Base-by-base conservation (phyloP, 2,329 filamentous ascomycete genomes). In the Gnomoniopsis sp. region DNA sequence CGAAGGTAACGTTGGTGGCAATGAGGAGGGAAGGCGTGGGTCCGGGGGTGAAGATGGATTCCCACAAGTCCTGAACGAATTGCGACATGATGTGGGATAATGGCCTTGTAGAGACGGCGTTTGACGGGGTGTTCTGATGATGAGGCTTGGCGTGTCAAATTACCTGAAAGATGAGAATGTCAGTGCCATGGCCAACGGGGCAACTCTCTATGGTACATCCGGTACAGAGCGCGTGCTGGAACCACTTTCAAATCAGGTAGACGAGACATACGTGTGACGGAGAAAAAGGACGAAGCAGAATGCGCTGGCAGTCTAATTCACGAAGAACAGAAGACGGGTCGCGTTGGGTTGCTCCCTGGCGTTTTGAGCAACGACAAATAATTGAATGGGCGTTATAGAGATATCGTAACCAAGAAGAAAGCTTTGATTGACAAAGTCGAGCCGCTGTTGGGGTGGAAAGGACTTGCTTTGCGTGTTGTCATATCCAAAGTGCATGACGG, bases 41-140 rank as follows among this genome's bases (percentile, higher is more conserved):
- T 58, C 95, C 95, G 1, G 93, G 90, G 6, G 89, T 95, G 82
- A 98, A 97, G 79, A 98, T 87, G 70, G 91, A 96, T 71, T 89
- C 84, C 89, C 91, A 96, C 61, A 97, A 88, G 65, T 93, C 85
- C 69, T 86, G 80, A 63, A 96, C 68, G 74, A 88, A 88, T 67
- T 77, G 71, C 15, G 85, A 77, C 84, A 87, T 87, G 66, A 58
- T 65, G 49, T 55, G 26, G n/a, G 8, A 6, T 30, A 4, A 4
- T 36, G 30, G 44, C 8, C 15, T 17, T 46, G 43, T 15, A 12
- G 12, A 41, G 36, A 41, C 12, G 17, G 36, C 36, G 43, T 3
- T 46, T 11, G 43, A 12, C 43, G n/a, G 19, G 19, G 21, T 12
- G 6, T 6, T 21, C 17, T 23, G 11, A 19, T 22, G 10, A 23